These are phyloP conservation scores for Secale cereale DNA, from an alignment of 176 grass and related monocot genomes.

Conservation along the genomic window DNA sequence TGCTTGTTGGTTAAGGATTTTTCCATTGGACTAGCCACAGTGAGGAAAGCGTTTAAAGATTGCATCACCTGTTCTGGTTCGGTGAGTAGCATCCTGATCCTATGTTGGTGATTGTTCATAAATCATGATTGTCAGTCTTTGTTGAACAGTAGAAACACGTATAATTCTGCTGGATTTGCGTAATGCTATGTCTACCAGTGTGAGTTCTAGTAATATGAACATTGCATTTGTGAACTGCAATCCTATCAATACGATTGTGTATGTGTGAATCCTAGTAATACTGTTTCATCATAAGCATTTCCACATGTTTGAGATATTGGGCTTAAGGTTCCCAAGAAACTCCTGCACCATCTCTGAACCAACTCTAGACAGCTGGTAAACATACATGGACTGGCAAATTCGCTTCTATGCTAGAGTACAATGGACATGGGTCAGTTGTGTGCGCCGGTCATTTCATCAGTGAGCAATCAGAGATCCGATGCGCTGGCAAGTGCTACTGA, in stretches of 20 bases:
- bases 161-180: neutral
- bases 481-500: constrained; percentile 27
- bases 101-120: neutral
- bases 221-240: neutral
- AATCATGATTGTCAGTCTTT: too few relatives aligned
- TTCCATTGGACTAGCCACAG: neutral
- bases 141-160: neutral
- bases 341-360: neutral
- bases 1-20: neutral
- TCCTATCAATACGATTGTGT: neutral
- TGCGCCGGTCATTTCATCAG: neutral
- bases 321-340: neutral
- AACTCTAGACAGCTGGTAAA: neutral
- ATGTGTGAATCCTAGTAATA: neutral
- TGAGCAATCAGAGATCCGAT: neutral
- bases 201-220: neutral
- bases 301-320: neutral
- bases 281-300: neutral
- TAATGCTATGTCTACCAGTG: neutral
- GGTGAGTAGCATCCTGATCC: neutral
- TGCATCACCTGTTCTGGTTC: neutral
- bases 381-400: neutral
- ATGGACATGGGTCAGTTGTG: neutral
- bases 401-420: neutral
- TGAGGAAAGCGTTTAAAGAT: neutral